Percentiles rank a stretch among this genome's conserved stretches.
Evolutionary conservation across 2,329 filamentous ascomycete genomes (phyloP).

Genomic region (Cercospora zeae-maydis): DNA sequence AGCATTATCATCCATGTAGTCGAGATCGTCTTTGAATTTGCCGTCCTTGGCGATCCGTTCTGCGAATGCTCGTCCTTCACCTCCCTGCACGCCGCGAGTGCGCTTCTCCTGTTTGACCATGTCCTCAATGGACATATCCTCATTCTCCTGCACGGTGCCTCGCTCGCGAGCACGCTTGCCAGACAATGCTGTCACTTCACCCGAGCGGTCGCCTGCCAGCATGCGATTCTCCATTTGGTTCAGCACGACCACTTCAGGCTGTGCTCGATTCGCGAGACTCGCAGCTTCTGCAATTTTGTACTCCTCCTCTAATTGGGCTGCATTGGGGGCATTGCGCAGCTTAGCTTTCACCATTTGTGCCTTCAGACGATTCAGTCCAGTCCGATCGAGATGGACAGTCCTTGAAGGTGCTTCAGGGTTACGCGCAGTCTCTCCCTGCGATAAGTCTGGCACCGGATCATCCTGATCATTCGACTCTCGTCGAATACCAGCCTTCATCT

Average conservation of each 20-base stretch:
- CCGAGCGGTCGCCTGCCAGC: constrained; percentile 69
- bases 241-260: constrained; percentile 71
- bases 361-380: constrained; percentile 79
- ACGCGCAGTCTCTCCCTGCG: constrained; percentile 57
- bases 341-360: constrained; percentile 97
- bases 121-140: constrained; percentile 93
- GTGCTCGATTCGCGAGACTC: constrained; percentile 53
- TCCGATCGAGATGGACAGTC: constrained; percentile 64
- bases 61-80: constrained; percentile 77
- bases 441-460: constrained; percentile 29
- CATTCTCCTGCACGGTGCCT: constrained; percentile 82
- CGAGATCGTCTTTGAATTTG: constrained; percentile 86
- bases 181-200: constrained; percentile 72
- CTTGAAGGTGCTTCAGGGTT: constrained; percentile 52
- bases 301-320: constrained; percentile 71
- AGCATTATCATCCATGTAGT: constrained; percentile 97
- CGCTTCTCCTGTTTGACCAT: constrained; percentile 94
- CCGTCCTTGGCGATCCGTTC: constrained; percentile 91
- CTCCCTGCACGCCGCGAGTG: constrained; percentile 63
- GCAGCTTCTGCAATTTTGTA: constrained; percentile 73
- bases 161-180: constrained; percentile 81
- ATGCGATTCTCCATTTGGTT: constrained; percentile 86
- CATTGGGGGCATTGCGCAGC: constrained; percentile 71
- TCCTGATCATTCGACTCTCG: constrained; percentile 34
- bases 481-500: constrained; percentile 55